Conservation (phyloP, 2,329 filamentous ascomycete species). For the Macrophomina pseudophaseolina region DNA sequence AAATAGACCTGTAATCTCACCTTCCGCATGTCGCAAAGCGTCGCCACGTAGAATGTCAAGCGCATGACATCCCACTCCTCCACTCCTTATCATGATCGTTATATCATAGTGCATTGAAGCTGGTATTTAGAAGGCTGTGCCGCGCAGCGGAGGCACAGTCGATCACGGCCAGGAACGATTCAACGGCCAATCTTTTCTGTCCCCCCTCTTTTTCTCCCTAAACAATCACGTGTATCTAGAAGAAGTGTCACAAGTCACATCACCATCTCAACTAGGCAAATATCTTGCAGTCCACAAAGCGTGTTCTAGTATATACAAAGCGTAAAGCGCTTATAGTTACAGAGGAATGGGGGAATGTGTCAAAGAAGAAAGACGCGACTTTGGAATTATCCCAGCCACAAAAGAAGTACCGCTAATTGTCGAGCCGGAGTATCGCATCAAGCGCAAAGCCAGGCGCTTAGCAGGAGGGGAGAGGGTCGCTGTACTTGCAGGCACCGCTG, state of each 20-base stretch:
- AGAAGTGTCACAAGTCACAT: background rate
- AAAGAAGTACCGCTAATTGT: background rate
- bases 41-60: too few species aligned
- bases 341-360: background rate
- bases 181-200: too few species aligned
- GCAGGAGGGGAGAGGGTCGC: slow-evolving; percentile 16
- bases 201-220: too few species aligned
- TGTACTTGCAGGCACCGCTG: slow-evolving; percentile 40
- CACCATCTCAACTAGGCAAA: background rate
- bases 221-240: too few species aligned
- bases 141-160: too few species aligned
- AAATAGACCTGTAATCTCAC: too few species aligned
- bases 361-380: background rate
- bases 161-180: too few species aligned
- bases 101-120: too few species aligned
- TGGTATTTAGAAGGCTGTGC: too few species aligned
- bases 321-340: background rate
- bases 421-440: background rate
- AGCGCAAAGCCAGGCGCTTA: background rate
- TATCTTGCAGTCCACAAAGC: background rate
- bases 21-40: too few species aligned
- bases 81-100: too few species aligned
- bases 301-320: background rate
- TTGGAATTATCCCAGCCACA: background rate
- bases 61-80: too few species aligned